phyloP scores from a whole-genome alignment of 345 rosid genomes.

The Salix koriyanagi region DNA sequence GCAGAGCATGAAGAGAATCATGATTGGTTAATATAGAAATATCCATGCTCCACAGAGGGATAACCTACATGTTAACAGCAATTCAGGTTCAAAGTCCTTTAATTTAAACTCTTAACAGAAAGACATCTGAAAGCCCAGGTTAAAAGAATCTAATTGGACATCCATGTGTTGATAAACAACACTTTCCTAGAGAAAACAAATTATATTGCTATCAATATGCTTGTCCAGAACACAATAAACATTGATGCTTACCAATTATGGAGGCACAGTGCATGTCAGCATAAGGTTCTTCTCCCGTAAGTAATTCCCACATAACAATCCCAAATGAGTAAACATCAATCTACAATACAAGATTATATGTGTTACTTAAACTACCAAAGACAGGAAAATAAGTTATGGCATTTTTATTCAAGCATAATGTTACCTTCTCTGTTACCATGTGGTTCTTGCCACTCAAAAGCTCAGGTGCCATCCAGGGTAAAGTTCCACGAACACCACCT shows the following conservation, averaged over 20 bases:
- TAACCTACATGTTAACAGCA: not conserved
- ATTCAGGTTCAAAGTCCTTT: not conserved
- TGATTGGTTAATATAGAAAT: not conserved
- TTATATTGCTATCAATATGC: not conserved
- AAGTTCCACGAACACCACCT: conserved; percentile 97
- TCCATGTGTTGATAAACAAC: not conserved
- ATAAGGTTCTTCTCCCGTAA: conserved; percentile 94
- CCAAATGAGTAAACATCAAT: conserved; percentile 99
- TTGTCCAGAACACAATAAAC: not conserved
- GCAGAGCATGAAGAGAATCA: not conserved
- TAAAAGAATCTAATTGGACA: not conserved
- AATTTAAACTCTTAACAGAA: not conserved
- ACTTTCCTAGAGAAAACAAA: not conserved
- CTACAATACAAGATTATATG: conserved; percentile 31
- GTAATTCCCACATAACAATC: conserved; percentile 97
- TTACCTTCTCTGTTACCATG: conserved; percentile 97
- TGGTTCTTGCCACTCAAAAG: conserved; percentile 93
- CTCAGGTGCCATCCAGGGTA: conserved; percentile 99
- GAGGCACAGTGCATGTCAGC: conserved; percentile 91
- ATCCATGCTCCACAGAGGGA: not conserved
- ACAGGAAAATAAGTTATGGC: not conserved
- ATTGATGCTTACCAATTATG: conserved; percentile 66
- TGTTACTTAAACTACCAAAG: not conserved
- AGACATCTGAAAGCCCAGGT: not conserved
- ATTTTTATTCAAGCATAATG: not conserved